Evolutionary conservation across 305 asterid species (phyloP), one percentile per base, ranked within the genome.

Genomic region (Fraxinus dipetala): DNA sequence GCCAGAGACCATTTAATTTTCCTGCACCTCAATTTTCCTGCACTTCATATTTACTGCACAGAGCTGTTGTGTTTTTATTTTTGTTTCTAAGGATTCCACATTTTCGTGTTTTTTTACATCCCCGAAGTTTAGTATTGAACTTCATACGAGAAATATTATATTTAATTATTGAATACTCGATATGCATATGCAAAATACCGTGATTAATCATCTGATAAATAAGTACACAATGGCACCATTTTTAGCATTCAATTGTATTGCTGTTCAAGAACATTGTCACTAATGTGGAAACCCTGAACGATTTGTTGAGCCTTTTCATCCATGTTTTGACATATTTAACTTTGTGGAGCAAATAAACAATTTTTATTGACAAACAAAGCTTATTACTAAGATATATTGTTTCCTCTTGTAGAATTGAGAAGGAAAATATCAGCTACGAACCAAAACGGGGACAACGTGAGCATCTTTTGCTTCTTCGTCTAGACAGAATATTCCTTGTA

Each of bases 381-480:
- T 69, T 75, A 69, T 51, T 79, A 80, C 72, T 81, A 79, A 80
- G 74, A 30, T 65, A 72, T 84, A 65, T 26, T 65, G 18, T 83
- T 84, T 80, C 77, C 83, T 82, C 43, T 72, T 87, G 89, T 86
- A 95, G 98, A 87, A 75, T 77, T 89, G 85, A 89, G 90, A 88
- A 92, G 95, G 88, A 90, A 89, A 85, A 85, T 95, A 80, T 90
- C 94, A 81, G 85, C 85, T 69, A 83, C 87, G 77, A 87, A 79
- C 74, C 91, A 79, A 84, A 87, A 83, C 76, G 91, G 89, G 77
- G 90, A 80, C 72, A 91, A 85, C 78, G 99, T 93, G 88, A 93
- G 97, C 86, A 36, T 40, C 76, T 59, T 31, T 74, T 83, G 36
- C 78, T 79, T 85, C 51, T 78, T 83, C 78, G 85, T 79, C 61